These are phyloP conservation scores for Xylariaceae sp. DNA, from an alignment of 2,329 filamentous ascomycete species.

Conservation along the genomic window DNA sequence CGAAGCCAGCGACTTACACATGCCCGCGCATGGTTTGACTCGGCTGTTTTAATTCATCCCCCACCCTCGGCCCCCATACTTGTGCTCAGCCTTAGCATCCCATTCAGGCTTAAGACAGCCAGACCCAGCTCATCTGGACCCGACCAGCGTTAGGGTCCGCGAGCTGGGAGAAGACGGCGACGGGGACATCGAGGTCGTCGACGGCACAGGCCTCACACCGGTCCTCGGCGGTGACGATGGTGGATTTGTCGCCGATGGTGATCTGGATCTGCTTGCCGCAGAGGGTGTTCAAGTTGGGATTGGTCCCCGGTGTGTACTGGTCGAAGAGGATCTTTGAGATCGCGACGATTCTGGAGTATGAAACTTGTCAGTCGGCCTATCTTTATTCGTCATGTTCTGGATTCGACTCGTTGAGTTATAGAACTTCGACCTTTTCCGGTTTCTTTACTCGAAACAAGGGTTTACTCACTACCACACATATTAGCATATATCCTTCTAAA, in stretches of 20 bases:
- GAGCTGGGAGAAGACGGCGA: constrained; percentile 12
- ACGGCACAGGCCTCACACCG: constrained; percentile 14
- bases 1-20: too few species aligned
- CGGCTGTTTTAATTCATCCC: neutral
- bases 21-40: too few species aligned
- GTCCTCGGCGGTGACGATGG: constrained; percentile 15
- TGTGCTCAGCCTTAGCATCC: neutral
- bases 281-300: constrained; percentile 18
- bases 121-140: constrained; percentile 14
- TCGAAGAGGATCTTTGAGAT: constrained; percentile 14
- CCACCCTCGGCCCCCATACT: neutral
- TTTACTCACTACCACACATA: too few species aligned
- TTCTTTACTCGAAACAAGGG: too few species aligned
- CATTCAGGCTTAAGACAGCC: constrained; percentile 3
- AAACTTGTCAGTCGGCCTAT: too few species aligned
- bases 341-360: constrained; percentile 5
- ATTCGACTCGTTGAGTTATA: too few species aligned
- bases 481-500: too few species aligned
- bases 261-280: constrained; percentile 17
- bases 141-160: constrained; percentile 11
- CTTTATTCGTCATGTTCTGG: too few species aligned
- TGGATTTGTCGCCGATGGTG: constrained; percentile 7
- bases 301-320: constrained; percentile 14
- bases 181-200: constrained; percentile 16
- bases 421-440: too few species aligned